Conservation (phyloP, 768 basidiomycete genomes). For the Lepiota venenata region DNA sequence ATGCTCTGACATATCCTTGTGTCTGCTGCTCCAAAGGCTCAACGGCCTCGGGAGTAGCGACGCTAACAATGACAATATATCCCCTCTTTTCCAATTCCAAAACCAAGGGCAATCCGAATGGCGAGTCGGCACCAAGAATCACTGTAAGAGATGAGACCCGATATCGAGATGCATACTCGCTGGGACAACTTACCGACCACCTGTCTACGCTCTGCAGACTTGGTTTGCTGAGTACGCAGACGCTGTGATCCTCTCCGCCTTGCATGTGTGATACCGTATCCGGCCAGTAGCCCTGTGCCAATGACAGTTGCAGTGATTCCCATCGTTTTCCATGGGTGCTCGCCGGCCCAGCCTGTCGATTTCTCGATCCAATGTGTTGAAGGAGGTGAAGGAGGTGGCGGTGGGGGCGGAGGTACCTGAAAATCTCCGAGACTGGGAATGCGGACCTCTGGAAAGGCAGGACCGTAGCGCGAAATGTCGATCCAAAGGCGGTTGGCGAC, state of each 20-base stretch:
- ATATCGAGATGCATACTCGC: neutral
- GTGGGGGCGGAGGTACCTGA: slow-evolving; percentile 59
- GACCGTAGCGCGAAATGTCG: slow-evolving; percentile 81
- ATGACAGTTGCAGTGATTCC: slow-evolving; percentile 53
- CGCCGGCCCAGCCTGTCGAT: slow-evolving; percentile 47
- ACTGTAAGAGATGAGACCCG: slow-evolving; percentile 38
- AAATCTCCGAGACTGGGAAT: slow-evolving; percentile 69
- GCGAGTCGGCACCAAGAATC: slow-evolving; percentile 77
- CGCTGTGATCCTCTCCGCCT: slow-evolving; percentile 19
- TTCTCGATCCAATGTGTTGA: slow-evolving; percentile 43
- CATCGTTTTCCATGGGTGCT: slow-evolving; percentile 60
- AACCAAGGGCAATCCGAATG: slow-evolving; percentile 69
- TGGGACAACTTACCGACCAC: slow-evolving; percentile 55
- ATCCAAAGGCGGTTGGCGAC: slow-evolving; percentile 68
- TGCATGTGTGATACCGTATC: slow-evolving; percentile 36
- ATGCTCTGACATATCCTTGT: slow-evolving; percentile 75
- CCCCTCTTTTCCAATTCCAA: slow-evolving; percentile 72
- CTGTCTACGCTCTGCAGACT: slow-evolving; percentile 53
- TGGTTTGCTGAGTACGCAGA: slow-evolving; percentile 38
- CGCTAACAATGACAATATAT: slow-evolving; percentile 82
- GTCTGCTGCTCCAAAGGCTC: slow-evolving; percentile 59
- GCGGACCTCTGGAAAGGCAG: slow-evolving; percentile 47
- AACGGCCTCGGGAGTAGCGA: slow-evolving; percentile 64
- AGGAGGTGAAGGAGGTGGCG: slow-evolving; percentile 57
- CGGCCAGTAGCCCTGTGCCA: slow-evolving; percentile 58